Evolutionary conservation across 805 yeast species (phyloP), one percentile per base, ranked within the genome.

Genomic region (Candida patagonica): DNA sequence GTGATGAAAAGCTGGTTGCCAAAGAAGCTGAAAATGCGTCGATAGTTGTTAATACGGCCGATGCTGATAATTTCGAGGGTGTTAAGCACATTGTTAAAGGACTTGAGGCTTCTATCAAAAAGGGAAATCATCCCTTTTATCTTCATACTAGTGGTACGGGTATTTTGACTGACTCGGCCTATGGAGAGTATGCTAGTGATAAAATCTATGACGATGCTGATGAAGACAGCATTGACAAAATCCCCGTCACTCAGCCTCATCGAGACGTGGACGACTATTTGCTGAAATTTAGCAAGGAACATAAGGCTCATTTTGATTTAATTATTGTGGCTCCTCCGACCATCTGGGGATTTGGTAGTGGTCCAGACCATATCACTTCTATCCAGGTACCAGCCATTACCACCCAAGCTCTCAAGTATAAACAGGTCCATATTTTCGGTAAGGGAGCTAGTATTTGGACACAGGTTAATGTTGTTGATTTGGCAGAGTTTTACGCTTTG

Each of bases 271-370:
- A 46, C 32, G 10, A 37, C 10, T 20, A 24, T 8, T 23, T 42
- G 38, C 25, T 32, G n/a, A 24, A 36, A 16, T 44, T 30, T 42
- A 34, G 30, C 23, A 30, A 32, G 30, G 33, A 42, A 13, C 30
- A 40, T 20, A 20, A 27, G 26, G 35, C 9, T 17, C 24, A 46
- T n/a, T 29, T 35, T 5, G 44, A 44, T 9, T 24, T 42, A 6
- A 33, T 30, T n/a, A 38, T 46, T n/a, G 31, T 46, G 26, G 43
- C 46, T 12, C 50, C 50, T 12, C 48, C 50, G n/a, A 44, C 48
- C 9, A 46, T 46, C 31, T 46, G 50, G 50, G 50, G 50, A n/a
- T 6, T 42, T 8, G 50, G 50, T n/a, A 36, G 40, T 15, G 50
- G 50, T 26, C 48, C 50, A 6, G 48, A 32, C 22, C 21, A 35